Base-by-base conservation (phyloP, 495 filamentous ascomycete genomes). In the Melanomma pulvis-pyrius region DNA sequence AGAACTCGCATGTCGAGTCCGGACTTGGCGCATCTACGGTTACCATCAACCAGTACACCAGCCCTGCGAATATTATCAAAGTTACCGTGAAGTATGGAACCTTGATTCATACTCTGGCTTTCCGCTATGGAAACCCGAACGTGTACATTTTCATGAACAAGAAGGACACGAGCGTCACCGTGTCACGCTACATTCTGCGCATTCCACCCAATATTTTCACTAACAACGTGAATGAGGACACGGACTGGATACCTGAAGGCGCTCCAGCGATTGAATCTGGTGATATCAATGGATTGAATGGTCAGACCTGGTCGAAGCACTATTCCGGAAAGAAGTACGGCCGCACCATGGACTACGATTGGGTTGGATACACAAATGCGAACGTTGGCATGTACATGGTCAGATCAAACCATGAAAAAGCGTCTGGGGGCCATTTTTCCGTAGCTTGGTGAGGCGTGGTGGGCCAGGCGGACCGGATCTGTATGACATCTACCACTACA, bases 241-340 rank as follows among this genome's bases (percentile, higher is more conserved):
- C 53, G 3, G 53, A 57, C 32, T 57, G 53, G 53, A 25, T 57
- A 1, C 53, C 30, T 24, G 53, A 57, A 19, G 53, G 53, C 32
- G 53, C 30, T 1, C 11, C 53, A 25, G 30, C 53, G 15, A 57
- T 57, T 39, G 53, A 57, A 26, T 57, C 53, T 24, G 53, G 29
- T 15, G 53, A 57, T 17, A 29, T 57, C 29, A 41, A 57, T 24
- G 53, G 53, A 21, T 13, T n/a, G 30, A 25, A 57, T 57, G 53
- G 53, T 4, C 29, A 39, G 53, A 39, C 53, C 8, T 57, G 53
- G 30, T 57, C 53, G 17, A 57, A 57, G 53, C 53, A 57, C 24
- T 57, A 57, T 44, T 57, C 53, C 15, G 28, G 53, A 22, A 39
- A 57, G 30, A 57, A 57, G 30, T 57, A 57, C 53, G 53, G 53